phyloP scores from a whole-genome alignment of 1,284 basidiomycete species.

The Schizophyllum commune region DNA sequence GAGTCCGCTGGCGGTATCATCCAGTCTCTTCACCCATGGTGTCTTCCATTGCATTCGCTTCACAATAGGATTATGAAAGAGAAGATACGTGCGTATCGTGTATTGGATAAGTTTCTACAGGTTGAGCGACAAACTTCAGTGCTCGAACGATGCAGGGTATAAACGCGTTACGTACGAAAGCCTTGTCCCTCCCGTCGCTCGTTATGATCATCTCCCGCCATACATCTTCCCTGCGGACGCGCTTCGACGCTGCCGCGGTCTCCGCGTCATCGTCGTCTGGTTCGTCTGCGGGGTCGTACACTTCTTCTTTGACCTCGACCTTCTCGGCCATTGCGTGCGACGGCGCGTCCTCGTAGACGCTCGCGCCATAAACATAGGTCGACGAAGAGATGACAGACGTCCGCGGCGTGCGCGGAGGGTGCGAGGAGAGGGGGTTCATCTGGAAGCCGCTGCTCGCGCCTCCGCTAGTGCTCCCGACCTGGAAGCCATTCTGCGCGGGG shows the following conservation, averaged over 20 bases:
- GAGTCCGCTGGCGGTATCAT: constrained; percentile 53
- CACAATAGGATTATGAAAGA: constrained; percentile 52
- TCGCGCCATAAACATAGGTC: constrained; percentile 20
- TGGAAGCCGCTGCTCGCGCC: constrained; percentile 40
- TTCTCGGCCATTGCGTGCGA: constrained; percentile 30
- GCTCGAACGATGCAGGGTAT: constrained; percentile 4
- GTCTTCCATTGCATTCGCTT: constrained; percentile 36
- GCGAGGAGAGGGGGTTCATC: constrained; percentile 70
- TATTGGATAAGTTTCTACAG: constrained; percentile 78
- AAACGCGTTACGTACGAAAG: constrained; percentile 49
- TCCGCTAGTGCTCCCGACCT: constrained; percentile 24
- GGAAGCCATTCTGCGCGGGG: not conserved
- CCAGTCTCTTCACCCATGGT: constrained; percentile 49
- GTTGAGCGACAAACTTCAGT: constrained; percentile 1
- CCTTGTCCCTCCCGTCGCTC: constrained; percentile 72
- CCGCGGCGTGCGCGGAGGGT: constrained; percentile 68
- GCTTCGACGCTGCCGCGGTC: constrained; percentile 32
- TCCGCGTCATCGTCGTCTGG: constrained; percentile 36
- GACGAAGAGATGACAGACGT: constrained; percentile 35
- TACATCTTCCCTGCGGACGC: constrained; percentile 52
- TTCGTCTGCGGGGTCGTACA: constrained; percentile 20
- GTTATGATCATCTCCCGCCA: constrained; percentile 72
- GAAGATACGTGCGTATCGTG: constrained; percentile 61
- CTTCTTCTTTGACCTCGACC: constrained; percentile 24
- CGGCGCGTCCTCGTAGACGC: constrained; percentile 31